Evolutionary conservation across 2,329 filamentous ascomycete species (phyloP).

Genomic region (Ascochyta koolunga): DNA sequence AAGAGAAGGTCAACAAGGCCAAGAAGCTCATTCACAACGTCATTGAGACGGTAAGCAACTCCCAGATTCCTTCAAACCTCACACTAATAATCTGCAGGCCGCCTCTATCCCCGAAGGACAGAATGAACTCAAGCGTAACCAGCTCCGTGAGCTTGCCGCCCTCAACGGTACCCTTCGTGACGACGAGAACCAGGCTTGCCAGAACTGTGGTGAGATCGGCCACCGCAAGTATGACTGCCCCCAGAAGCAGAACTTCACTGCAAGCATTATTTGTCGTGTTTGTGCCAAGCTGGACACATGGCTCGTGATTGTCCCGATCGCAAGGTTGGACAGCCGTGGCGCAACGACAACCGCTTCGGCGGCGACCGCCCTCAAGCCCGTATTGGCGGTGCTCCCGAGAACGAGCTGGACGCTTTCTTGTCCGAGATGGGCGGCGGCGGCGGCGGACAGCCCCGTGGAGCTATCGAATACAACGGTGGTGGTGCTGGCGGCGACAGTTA

Average conservation of each 20-base stretch:
- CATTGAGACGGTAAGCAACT: conserved; percentile 87
- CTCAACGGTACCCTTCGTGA: conserved; percentile 99
- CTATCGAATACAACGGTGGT: conserved; percentile 65
- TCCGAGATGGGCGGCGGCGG: conserved; percentile 90
- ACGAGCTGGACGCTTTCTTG: conserved; percentile 99
- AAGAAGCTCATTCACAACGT: conserved; percentile 98
- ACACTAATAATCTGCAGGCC: conserved; percentile 66
- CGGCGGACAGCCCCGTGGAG: conserved; percentile 66
- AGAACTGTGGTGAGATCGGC: conserved; percentile 98
- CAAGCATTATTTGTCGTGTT: conserved; percentile 97
- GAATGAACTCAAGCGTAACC: conserved; percentile 98
- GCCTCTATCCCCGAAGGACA: conserved; percentile 98
- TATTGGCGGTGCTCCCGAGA: conserved; percentile 79
- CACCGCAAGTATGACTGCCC: conserved; percentile 99
- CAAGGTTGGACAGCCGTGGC: conserved; percentile 88
- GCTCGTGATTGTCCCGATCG: conserved; percentile 96
- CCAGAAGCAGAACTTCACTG: conserved; percentile 97
- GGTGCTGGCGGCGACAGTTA: conserved; percentile 57
- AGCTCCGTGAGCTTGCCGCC: conserved; percentile 94
- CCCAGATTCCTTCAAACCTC: conserved; percentile 2
- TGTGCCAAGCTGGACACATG: conserved; percentile 98
- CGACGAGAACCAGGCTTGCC: conserved; percentile 98
- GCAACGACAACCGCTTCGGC: conserved; percentile 69
- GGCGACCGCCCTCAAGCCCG: conserved; percentile 62
- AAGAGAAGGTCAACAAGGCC: conserved; percentile 99